Evolutionary conservation across 2,329 filamentous ascomycete species (phyloP).

Genomic region (Aspergillus jensenii): DNA sequence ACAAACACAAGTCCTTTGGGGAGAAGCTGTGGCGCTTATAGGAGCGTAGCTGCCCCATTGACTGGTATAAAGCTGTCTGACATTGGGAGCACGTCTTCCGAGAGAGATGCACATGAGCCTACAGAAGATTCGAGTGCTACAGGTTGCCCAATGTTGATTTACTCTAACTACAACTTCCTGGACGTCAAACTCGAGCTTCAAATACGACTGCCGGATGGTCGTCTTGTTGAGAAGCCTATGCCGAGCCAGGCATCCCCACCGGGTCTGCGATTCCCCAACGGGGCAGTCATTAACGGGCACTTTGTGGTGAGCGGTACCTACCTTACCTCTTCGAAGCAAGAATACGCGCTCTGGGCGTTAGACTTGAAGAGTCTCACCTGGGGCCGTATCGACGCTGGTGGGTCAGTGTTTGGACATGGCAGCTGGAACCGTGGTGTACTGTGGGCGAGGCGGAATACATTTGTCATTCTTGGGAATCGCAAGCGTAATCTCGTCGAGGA

Average conservation of each 20-base stretch:
- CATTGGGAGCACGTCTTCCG: slow-evolving; percentile 43
- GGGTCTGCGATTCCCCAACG: slow-evolving; percentile 91
- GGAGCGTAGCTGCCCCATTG: slow-evolving; percentile 88
- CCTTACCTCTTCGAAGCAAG: slow-evolving; percentile 94
- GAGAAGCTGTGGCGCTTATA: slow-evolving; percentile 92
- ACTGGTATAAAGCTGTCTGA: slow-evolving; percentile 45
- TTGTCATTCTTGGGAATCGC: slow-evolving; percentile 91
- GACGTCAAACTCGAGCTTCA: slow-evolving; percentile 96
- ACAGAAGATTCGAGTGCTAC: slow-evolving; percentile 29
- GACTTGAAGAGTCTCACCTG: slow-evolving; percentile 86
- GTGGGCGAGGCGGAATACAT: slow-evolving; percentile 91
- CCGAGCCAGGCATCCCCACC: slow-evolving; percentile 77
- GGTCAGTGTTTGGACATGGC: slow-evolving; percentile 90
- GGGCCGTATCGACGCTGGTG: slow-evolving; percentile 93
- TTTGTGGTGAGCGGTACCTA: slow-evolving; percentile 98
- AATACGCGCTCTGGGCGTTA: slow-evolving; percentile 95
- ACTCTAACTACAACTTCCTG: slow-evolving; percentile 98
- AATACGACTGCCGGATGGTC: slow-evolving; percentile 79
- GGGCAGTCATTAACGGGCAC: slow-evolving; percentile 90
- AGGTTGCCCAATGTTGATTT: slow-evolving; percentile 80
- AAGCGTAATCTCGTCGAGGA: slow-evolving; percentile 94
- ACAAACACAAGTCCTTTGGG: slow-evolving; percentile 83
- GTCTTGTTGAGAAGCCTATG: slow-evolving; percentile 85
- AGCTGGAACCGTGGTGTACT: slow-evolving; percentile 96
- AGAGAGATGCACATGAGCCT: slow-evolving; percentile 38